Evolutionary conservation across 345 rosid species (phyloP).

Genomic region (Moringa oleifera): DNA sequence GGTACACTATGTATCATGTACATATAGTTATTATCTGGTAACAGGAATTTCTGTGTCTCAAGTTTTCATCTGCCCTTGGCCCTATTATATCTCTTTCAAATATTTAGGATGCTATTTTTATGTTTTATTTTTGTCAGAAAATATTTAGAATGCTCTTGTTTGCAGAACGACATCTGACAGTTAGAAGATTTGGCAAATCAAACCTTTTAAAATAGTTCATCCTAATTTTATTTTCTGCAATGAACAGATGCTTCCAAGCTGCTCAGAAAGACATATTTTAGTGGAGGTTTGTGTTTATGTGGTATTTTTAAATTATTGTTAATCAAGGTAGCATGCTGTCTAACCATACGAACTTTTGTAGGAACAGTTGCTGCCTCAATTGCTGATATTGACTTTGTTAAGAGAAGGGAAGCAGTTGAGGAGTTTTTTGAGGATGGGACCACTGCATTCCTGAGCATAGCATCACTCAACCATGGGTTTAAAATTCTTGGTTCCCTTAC

Average conservation of each 20-base stretch:
- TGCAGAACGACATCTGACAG: too few species aligned
- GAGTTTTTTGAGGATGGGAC: conserved; percentile 95
- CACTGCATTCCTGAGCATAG: conserved; percentile 76
- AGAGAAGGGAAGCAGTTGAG: conserved; percentile 76
- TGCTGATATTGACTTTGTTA: conserved; percentile 94
- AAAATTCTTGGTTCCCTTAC: conserved; percentile 68
- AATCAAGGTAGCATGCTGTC: conserved; percentile 8
- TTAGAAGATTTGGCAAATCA: too few species aligned
- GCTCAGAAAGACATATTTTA: conserved; percentile 76
- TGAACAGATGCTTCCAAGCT: conserved; percentile 78
- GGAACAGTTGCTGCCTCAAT: conserved; percentile 92
- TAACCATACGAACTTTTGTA: conserved; percentile 25
- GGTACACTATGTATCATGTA: too few species aligned
- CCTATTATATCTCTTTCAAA: too few species aligned
- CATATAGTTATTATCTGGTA: too few species aligned
- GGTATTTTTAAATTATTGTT: neutral
- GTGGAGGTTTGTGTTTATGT: conserved; percentile 71
- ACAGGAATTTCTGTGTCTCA: too few species aligned
- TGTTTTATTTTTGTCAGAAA: too few species aligned
- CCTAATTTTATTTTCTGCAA: conserved; percentile 13
- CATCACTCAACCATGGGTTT: conserved; percentile 77
- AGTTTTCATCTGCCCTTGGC: too few species aligned
- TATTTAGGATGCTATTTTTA: too few species aligned
- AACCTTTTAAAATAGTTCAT: neutral
- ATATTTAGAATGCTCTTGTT: too few species aligned